Evolutionary conservation across 306 rosid genomes (phyloP).

Genomic region (Castanea crenata): DNA sequence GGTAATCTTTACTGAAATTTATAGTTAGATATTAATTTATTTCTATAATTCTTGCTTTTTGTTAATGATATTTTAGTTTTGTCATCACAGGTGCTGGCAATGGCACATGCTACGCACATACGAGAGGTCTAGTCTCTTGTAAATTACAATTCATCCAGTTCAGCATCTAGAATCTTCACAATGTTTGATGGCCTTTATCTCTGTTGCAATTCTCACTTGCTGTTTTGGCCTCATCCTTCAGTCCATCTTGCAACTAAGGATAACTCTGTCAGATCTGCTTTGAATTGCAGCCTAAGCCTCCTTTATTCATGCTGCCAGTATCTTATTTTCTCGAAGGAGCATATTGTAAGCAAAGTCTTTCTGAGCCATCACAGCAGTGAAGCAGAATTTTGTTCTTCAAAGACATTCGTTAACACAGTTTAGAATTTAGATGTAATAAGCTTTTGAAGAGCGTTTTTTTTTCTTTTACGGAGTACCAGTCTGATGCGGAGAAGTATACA

Average conservation of each 20-base stretch:
- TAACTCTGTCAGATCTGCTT: not conserved
- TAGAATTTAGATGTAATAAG: not conserved
- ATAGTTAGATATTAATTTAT: not conserved
- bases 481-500: not conserved
- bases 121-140: not conserved
- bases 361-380: not conserved
- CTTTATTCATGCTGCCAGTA: not conserved
- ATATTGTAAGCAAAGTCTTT: not conserved
- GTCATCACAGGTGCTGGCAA: constrained; percentile 25
- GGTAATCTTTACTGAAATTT: too few species aligned
- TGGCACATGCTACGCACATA: constrained; percentile 1
- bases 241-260: constrained; percentile 16
- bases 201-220: not conserved
- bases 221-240: not conserved
- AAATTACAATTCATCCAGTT: not conserved
- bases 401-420: not conserved
- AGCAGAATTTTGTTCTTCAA: not conserved
- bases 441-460: not conserved
- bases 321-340: not conserved
- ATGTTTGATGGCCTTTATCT: not conserved
- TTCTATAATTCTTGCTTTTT: not conserved
- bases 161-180: not conserved
- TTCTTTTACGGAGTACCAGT: not conserved
- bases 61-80: constrained; percentile 20
- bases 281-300: not conserved